Base-by-base conservation (phyloP, 371 early-diverging fungal species). In the Mortierella sp. region DNA sequence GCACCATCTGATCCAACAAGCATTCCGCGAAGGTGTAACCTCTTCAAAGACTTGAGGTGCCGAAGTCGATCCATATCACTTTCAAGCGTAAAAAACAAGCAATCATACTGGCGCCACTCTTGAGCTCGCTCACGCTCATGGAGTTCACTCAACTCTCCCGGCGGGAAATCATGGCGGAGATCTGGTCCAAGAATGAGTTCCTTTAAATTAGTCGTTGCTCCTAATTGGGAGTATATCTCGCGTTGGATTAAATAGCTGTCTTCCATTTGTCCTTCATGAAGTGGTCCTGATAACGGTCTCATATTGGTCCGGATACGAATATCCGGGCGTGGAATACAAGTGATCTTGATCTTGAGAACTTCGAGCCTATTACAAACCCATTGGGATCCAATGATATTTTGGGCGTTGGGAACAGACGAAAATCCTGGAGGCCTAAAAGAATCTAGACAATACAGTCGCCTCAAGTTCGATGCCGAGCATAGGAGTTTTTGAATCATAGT, bases 401-500 rank as follows among this genome's bases (percentile, higher is more conserved):
- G 37, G 18, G 20, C 51, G 12, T 64, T n/a, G n/a, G n/a, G n/a
- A n/a, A n/a, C n/a, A n/a, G n/a, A n/a, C n/a, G n/a, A n/a, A n/a
- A n/a, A n/a, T n/a, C n/a, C n/a, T n/a, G n/a, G n/a, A n/a, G n/a
- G n/a, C n/a, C 51, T 16, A 64, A 51, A 5, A 20, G 18, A 0
- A n/a, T n/a, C n/a, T 14, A 22, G 16, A 12, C 11, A 49, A 14
- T 28, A 5, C 28, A 64, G 49, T 26, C 64, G 45, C 64, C 49
- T 64, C 35, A 64, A 49, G 30, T 64, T 64, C 5, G 64, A 39
- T 47, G 64, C 64, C 1, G 64, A 64, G 64, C 64, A 64, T 16
- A 64, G 26, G 2, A 64, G 11, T 18, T 26, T 51, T 39, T 64
- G 64, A 18, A 64, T 26, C 2, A 32, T 6, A 32, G 6, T 6